phyloP scores from a whole-genome alignment of 345 rosid genomes.

The Acer saccharum region DNA sequence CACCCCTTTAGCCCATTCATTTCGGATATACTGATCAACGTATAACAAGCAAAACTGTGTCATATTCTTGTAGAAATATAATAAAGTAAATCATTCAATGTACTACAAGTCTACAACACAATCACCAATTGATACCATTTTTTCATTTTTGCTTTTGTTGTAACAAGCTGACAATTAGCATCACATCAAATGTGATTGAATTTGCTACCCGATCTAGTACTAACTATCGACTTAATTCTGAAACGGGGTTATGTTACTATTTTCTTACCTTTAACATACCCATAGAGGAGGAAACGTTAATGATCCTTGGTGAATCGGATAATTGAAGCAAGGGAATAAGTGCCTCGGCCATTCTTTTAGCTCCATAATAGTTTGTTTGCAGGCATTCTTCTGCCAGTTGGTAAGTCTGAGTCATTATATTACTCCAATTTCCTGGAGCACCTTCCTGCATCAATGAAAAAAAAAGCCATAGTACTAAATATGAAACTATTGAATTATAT shows the following conservation, averaged over 20 bases:
- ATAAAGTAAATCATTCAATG: not conserved
- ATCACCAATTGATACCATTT: not conserved
- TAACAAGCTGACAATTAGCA: too few relatives aligned
- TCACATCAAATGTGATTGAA: too few relatives aligned
- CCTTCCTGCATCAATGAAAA: conserved; percentile 18
- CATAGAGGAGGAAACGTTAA: conserved; percentile 31
- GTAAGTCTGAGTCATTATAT: conserved; percentile 16
- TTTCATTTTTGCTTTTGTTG: too few relatives aligned
- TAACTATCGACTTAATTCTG: not conserved
- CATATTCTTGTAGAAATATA: not conserved
- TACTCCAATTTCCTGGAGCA: conserved; percentile 23
- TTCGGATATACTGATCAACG: conserved; percentile 6
- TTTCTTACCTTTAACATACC: conserved; percentile 31
- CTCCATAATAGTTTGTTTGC: conserved; percentile 49
- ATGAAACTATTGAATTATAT: too few relatives aligned
- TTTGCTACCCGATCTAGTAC: not conserved
- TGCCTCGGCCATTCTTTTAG: conserved; percentile 34
- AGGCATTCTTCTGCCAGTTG: conserved; percentile 41
- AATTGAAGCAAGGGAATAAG: conserved; percentile 39
- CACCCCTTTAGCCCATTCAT: conserved; percentile 25
- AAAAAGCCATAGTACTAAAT: too few relatives aligned
- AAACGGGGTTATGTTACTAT: not conserved
- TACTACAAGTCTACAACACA: not conserved
- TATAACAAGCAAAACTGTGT: not conserved
- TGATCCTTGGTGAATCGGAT: conserved; percentile 44